Conservation (phyloP, 371 early-diverging fungal genomes). For the Funneliformis caledonium region DNA sequence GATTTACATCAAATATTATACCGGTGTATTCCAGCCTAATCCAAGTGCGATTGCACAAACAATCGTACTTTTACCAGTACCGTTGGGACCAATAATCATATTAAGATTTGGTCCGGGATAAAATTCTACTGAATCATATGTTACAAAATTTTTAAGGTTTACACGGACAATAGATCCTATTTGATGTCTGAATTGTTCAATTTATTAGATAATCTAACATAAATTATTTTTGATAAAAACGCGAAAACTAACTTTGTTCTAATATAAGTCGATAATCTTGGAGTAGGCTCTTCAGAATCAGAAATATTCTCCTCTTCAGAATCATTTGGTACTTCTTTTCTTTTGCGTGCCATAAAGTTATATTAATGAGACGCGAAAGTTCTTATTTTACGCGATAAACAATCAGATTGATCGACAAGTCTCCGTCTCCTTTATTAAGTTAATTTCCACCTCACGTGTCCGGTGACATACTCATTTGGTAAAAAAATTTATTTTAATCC, state of each 20-base stretch:
- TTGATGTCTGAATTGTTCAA: constrained; percentile 51
- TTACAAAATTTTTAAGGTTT: constrained; percentile 85
- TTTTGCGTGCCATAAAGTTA: background rate
- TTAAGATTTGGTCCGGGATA: constrained; percentile 92
- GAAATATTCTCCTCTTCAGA: background rate
- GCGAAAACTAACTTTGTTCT: background rate
- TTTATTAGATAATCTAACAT: background rate
- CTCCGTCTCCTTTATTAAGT: background rate
- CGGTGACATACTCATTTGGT: too few relatives aligned
- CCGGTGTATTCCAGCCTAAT: constrained; percentile 87
- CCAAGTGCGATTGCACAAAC: constrained; percentile 98
- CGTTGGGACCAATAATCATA: constrained; percentile 98
- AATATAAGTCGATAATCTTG: background rate
- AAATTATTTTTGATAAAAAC: background rate
- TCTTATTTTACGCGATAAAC: background rate
- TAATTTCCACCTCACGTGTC: background rate
- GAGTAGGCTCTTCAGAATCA: background rate
- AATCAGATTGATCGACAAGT: background rate
- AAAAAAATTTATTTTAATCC: too few relatives aligned
- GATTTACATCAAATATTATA: constrained; percentile 45
- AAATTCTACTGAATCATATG: constrained; percentile 87
- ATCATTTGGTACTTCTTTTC: background rate
- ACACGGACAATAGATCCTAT: constrained; percentile 83
- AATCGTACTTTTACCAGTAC: constrained; percentile 98
- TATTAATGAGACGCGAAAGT: background rate